Conservation (phyloP, 495 filamentous ascomycete species). For the Durotheca rogersii region DNA sequence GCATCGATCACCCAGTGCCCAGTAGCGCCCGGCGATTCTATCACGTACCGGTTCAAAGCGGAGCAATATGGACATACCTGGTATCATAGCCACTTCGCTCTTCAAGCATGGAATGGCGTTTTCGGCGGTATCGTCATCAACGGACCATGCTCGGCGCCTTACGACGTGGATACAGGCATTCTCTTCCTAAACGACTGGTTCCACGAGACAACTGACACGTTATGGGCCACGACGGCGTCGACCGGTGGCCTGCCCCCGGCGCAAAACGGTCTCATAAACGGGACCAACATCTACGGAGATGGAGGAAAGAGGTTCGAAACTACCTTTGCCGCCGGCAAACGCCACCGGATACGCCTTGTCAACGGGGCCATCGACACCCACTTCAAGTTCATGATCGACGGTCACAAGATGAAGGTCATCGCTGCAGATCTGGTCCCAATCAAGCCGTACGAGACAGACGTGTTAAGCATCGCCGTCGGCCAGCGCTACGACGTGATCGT, state of each 20-base stretch:
- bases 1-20: conserved; percentile 67
- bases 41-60: conserved; percentile 47
- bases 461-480: conserved; percentile 58
- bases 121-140: conserved; percentile 46
- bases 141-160: conserved; percentile 39
- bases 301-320: conserved; percentile 39
- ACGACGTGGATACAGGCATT: conserved; percentile 42
- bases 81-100: conserved; percentile 58
- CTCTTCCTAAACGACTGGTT: conserved; percentile 47
- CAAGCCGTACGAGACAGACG: conserved; percentile 52
- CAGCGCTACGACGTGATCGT: conserved; percentile 69
- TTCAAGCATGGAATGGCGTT: conserved; percentile 48
- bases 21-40: conserved; percentile 55
- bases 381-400: conserved; percentile 55
- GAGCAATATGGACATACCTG: conserved; percentile 52
- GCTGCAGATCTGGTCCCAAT: conserved; percentile 71
- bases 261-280: conserved; percentile 53
- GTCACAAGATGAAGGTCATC: no score
- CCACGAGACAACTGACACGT: conserved; percentile 40
- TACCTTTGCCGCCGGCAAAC: conserved; percentile 49
- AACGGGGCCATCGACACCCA: conserved; percentile 64
- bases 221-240: conserved; percentile 32
- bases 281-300: conserved; percentile 42
- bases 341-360: conserved; percentile 68
- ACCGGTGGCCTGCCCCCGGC: conserved; percentile 36